These are phyloP conservation scores for Trichoderma asperelloides DNA, from an alignment of 495 filamentous ascomycete genomes.

Conservation along the genomic window DNA sequence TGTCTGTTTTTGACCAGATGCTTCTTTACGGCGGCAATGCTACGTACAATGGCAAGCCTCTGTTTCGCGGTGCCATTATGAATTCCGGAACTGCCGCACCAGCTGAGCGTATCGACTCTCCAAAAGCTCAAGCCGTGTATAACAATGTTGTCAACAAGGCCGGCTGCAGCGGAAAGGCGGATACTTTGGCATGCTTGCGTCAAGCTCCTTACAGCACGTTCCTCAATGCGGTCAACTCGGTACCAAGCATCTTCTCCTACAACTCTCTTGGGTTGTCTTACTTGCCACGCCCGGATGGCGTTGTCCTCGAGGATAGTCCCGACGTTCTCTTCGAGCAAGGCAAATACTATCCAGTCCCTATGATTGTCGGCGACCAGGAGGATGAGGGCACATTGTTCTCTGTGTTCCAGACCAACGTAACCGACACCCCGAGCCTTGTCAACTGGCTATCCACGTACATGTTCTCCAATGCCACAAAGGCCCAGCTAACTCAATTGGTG, in stretches of 20 bases:
- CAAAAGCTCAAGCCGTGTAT: conserved; percentile 55
- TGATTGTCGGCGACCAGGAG: conserved; percentile 52
- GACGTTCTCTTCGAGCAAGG: conserved; percentile 40
- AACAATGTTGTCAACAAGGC: conserved; percentile 50
- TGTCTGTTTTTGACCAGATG: conserved; percentile 65
- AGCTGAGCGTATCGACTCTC: conserved; percentile 52
- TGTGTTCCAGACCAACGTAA: conserved; percentile 56
- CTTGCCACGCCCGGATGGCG: conserved; percentile 56
- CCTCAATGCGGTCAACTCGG: conserved; percentile 57
- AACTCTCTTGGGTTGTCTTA: conserved; percentile 55
- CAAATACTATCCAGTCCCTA: conserved; percentile 48
- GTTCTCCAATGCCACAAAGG: conserved; percentile 41
- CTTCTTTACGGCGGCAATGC: conserved; percentile 58
- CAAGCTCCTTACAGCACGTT: conserved; percentile 48
- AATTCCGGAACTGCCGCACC: conserved; percentile 58
- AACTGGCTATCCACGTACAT: conserved; percentile 49
- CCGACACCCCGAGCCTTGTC: conserved; percentile 44
- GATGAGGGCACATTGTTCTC: conserved; percentile 53
- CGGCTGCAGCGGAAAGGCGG: conserved; percentile 46
- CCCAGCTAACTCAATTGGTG: conserved; percentile 44
- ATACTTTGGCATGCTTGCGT: conserved; percentile 58
- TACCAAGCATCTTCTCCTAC: conserved; percentile 55
- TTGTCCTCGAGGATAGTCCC: conserved; percentile 44
- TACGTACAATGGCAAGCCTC: conserved; percentile 57
- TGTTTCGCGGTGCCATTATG: conserved; percentile 68